These are phyloP conservation scores for Dacryopinax primogenitus DNA, from an alignment of 768 basidiomycete species.

Conservation along the genomic window DNA sequence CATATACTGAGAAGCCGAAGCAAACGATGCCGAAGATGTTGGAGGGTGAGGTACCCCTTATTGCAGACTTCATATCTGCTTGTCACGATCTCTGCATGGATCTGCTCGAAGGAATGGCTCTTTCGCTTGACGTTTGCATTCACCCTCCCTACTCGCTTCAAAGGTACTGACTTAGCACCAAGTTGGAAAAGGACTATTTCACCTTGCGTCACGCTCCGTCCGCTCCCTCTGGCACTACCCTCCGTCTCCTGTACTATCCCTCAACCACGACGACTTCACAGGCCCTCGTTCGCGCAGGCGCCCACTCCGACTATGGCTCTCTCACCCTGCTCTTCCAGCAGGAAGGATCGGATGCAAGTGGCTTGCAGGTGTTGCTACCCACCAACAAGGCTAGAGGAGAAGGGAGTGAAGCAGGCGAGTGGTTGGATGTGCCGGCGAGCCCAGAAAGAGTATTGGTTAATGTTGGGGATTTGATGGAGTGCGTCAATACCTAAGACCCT, in stretches of 20 bases:
- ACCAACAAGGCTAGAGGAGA: not conserved
- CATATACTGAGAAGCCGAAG: conserved; percentile 12
- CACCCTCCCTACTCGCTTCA: not conserved
- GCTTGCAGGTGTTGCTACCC: conserved; percentile 19
- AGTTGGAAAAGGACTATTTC: conserved; percentile 16
- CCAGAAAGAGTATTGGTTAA: conserved; percentile 16
- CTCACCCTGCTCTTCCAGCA: conserved; percentile 20
- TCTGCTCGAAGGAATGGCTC: conserved; percentile 15
- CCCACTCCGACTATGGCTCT: conserved; percentile 21
- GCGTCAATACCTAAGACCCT: conserved; percentile 6
- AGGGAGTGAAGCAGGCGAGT: not conserved
- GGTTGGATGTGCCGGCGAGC: conserved; percentile 19
- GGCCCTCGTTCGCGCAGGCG: conserved; percentile 20
- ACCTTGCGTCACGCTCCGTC: conserved; percentile 13
- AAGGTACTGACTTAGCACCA: not conserved
- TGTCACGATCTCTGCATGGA: conserved; percentile 16
- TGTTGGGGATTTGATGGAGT: conserved; percentile 19
- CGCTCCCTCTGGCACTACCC: conserved; percentile 11
- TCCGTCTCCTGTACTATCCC: conserved; percentile 17
- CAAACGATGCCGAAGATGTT: conserved; percentile 16
- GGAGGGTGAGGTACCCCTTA: not conserved
- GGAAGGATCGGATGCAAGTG: conserved; percentile 17
- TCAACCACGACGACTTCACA: not conserved
- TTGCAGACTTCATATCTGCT: conserved; percentile 13
- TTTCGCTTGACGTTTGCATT: conserved; percentile 9